Base-by-base conservation (phyloP, 2,329 filamentous ascomycete species). In the Fusarium stilboides region DNA sequence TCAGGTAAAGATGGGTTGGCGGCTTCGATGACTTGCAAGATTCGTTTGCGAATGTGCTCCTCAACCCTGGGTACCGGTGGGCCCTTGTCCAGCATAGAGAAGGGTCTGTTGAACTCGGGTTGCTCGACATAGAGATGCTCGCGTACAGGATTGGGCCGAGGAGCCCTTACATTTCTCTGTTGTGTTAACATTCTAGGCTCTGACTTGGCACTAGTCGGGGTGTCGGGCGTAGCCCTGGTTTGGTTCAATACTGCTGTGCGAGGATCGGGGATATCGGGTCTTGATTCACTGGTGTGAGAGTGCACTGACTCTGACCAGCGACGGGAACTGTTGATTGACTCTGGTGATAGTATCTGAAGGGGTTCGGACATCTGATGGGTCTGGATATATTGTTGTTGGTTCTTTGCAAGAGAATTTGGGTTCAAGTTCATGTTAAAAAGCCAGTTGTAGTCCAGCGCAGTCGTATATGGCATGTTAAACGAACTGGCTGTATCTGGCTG, bases 381-480 rank as follows among this genome's bases (percentile, higher is more conserved):
- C 6, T 31, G 31, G 2, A 36, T 55, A 6, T 37, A 37, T 10
- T 55, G 42, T 17, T 55, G 31, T 33, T n/a, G 47, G 4, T n/a
- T 6, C 7, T 50, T 55, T 6, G 20, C 8, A 15, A 28, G 15
- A 12, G 42, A 8, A 28, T 42, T 55, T n/a, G 22, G 43, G 52
- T 55, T 55, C 31, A 55, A 14, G 22, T 69, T 80, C 57, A 86
- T 75, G 44, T 87, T 84, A 69, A 90, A 90, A 3, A 90, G 74
- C 87, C 88, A 90, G 59, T 87, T 88, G 72, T 90, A 90, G 57
- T 90, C 88, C 65, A 82, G 82, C 62, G 87, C 87, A 2, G 88
- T 89, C 4, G 88, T 89, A 74, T 88, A 90, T 7, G 88, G 88
- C 78, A 89, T 88, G 56, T 90, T 90, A 74, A 90, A 90, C 1